Percentiles rank a stretch among this genome's conserved stretches.
These are phyloP conservation scores for Pelargonium australe DNA, from an alignment of 441 rosid genomes.

Conservation along the genomic window DNA sequence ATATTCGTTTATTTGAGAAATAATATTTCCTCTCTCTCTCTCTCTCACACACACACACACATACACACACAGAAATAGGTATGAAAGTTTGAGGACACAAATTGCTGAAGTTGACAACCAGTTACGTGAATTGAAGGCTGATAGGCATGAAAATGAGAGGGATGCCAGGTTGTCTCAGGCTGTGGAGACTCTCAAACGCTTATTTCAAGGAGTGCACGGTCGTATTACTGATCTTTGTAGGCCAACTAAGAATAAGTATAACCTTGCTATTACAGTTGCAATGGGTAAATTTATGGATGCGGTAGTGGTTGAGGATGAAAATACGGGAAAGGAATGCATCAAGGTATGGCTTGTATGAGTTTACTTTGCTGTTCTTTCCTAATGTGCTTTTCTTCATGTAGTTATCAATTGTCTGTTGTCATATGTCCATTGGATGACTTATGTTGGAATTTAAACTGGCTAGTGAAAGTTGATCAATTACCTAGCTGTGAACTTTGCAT, in stretches of 20 bases:
- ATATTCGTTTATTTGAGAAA: not conserved
- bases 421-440: not conserved
- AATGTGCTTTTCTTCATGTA: not conserved
- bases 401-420: not conserved
- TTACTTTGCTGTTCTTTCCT: not conserved
- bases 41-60: not conserved
- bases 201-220: constrained; percentile 95
- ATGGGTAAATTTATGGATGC: constrained; percentile 99
- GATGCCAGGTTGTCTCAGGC: constrained; percentile 87
- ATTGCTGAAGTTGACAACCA: constrained; percentile 77
- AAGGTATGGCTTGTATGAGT: constrained; percentile 47
- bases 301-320: constrained; percentile 95
- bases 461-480: too few relatives aligned
- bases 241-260: constrained; percentile 87
- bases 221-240: constrained; percentile 96
- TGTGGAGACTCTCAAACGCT: constrained; percentile 84
- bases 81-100: constrained; percentile 70
- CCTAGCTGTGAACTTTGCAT: too few relatives aligned
- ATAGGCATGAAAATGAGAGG: constrained; percentile 87
- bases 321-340: constrained; percentile 93
- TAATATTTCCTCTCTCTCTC: not conserved
- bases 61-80: constrained; percentile 40
- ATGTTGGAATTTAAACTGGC: too few relatives aligned
- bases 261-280: constrained; percentile 96
- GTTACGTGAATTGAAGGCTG: constrained; percentile 88